These are phyloP conservation scores for Pyrus pyrifolia DNA, from an alignment of 306 rosid species.

Conservation along the genomic window DNA sequence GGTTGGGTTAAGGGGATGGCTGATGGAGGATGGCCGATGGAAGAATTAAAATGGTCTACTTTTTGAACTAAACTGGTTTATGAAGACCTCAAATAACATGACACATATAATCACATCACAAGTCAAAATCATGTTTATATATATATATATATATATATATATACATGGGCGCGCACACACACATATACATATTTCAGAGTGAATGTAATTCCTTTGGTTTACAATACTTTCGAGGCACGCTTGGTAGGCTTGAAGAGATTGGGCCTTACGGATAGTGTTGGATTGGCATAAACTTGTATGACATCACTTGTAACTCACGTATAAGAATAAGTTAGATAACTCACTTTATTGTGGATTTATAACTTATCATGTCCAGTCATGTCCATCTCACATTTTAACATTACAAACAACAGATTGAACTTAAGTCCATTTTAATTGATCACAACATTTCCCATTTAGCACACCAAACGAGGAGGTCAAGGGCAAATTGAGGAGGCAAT, in stretches of 20 bases:
- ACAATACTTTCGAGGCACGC: neutral
- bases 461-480: neutral
- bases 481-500: neutral
- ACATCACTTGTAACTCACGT: too few relatives aligned
- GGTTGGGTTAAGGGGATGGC: neutral
- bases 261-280: too few relatives aligned
- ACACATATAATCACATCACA: neutral
- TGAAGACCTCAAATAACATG: neutral
- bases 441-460: too few relatives aligned
- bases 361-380: too few relatives aligned
- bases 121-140: neutral
- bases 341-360: too few relatives aligned
- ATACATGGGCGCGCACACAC: too few relatives aligned
- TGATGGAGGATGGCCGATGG: neutral
- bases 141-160: too few relatives aligned
- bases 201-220: neutral
- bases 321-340: too few relatives aligned
- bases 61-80: neutral
- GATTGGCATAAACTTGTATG: too few relatives aligned
- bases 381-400: too few relatives aligned
- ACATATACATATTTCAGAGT: neutral
- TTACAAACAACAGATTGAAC: fast-evolving
- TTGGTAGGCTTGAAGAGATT: too few relatives aligned
- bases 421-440: too few relatives aligned
- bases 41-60: neutral